Conservation (phyloP, 805 yeast species). For the Myxozyma lipomycoides region DNA sequence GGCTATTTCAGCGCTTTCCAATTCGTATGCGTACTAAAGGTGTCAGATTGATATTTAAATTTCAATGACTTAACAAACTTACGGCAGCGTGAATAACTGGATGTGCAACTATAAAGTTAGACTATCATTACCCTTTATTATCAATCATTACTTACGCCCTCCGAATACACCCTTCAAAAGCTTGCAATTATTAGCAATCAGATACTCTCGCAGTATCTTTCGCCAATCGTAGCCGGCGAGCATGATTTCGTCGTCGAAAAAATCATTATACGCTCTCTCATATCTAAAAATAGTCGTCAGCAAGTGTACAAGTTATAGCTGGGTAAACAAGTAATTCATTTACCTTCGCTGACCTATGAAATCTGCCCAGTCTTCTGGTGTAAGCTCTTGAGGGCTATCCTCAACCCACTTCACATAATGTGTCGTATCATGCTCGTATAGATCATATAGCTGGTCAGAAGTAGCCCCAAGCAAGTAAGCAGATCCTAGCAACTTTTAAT, state of each 20-base stretch:
- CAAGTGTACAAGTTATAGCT: neutral
- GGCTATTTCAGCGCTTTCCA: slow-evolving; percentile 37
- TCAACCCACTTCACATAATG: slow-evolving; percentile 38
- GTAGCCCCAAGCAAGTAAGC: slow-evolving; percentile 40
- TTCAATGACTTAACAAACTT: too few relatives aligned
- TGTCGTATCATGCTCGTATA: slow-evolving; percentile 34
- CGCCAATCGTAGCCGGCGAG: slow-evolving; percentile 38
- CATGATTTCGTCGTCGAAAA: slow-evolving; percentile 38
- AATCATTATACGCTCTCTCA: slow-evolving; percentile 40
- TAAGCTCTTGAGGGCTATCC: slow-evolving; percentile 40
- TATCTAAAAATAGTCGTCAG: slow-evolving; percentile 23
- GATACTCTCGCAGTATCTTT: slow-evolving; percentile 31
- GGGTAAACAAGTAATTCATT: neutral
- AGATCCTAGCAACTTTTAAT: slow-evolving; percentile 31
- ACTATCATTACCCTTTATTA: slow-evolving; percentile 4
- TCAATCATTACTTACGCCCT: slow-evolving; percentile 20
- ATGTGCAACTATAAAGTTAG: slow-evolving; percentile 30
- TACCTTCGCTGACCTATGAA: slow-evolving; percentile 34
- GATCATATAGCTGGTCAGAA: slow-evolving; percentile 31
- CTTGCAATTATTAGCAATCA: slow-evolving; percentile 24
- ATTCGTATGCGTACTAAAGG: slow-evolving; percentile 37
- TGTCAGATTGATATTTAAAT: too few relatives aligned
- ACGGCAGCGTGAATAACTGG: slow-evolving; percentile 38
- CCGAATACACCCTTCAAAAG: slow-evolving; percentile 25
- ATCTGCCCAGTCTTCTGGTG: slow-evolving; percentile 36